These are phyloP conservation scores for Penicillium sp. DNA, from an alignment of 2,329 filamentous ascomycete genomes.

Conservation along the genomic window DNA sequence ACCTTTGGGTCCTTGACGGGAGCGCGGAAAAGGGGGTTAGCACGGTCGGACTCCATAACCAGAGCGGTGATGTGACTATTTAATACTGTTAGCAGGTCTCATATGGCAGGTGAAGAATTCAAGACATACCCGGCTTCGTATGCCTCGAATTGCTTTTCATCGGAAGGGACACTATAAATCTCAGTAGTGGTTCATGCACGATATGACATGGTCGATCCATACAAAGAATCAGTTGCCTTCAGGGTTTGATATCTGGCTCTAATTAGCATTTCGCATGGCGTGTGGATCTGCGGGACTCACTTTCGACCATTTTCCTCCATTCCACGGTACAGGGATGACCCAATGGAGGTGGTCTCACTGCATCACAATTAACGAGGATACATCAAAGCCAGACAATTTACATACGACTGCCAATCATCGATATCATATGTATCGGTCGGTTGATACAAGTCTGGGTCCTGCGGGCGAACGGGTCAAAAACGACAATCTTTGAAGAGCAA, in stretches of 20 bases:
- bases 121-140: constrained; percentile 3
- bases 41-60: constrained; percentile 3
- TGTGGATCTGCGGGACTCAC: not conserved
- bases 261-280: not conserved
- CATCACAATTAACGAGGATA: not conserved
- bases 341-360: constrained; percentile 2
- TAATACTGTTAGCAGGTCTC: not conserved
- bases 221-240: not conserved
- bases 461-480: no score
- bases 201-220: not conserved
- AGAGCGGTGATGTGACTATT: constrained; percentile 1
- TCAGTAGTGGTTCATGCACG: not conserved
- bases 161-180: constrained; percentile 1
- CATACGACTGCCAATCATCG: constrained; percentile 3
- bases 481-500: not conserved
- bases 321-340: constrained; percentile 1
- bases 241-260: constrained; percentile 1
- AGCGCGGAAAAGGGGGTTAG: constrained; percentile 2
- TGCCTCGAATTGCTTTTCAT: not conserved
- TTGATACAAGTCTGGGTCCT: constrained; percentile 4
- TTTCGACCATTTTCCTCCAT: constrained; percentile 2
- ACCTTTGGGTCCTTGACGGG: constrained; percentile 1
- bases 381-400: not conserved
- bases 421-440: not conserved
- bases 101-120: not conserved